Conservation (phyloP, 1,139 yeast genomes). For the Diutina neorugosa region DNA sequence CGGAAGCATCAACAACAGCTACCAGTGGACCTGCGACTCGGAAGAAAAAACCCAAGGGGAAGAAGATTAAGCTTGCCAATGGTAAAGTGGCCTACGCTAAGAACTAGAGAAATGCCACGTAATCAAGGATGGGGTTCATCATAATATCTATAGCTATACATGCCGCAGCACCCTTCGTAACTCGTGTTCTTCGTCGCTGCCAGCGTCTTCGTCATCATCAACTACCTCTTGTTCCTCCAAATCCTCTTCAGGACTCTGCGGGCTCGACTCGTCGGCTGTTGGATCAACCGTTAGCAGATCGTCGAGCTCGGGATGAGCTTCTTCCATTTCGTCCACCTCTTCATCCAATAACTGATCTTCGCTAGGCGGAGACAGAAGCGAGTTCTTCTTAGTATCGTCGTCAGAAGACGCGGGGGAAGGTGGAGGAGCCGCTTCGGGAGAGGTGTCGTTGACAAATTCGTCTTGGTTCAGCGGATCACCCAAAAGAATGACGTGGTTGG, state of each 20-base stretch:
- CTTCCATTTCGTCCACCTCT: not conserved
- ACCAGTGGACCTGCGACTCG: conserved; percentile 5
- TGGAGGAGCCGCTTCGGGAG: not conserved
- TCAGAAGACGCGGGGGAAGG: not conserved
- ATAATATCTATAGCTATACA: not conserved
- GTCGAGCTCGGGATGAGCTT: not conserved
- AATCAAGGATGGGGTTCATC: not conserved
- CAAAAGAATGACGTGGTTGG: conserved; percentile 17
- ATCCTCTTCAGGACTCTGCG: conserved; percentile 4
- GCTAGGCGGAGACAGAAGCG: not conserved
- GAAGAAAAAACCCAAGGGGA: conserved; percentile 28
- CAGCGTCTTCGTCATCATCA: conserved; percentile 12
- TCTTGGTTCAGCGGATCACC: conserved; percentile 28
- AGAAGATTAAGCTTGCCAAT: conserved; percentile 41
- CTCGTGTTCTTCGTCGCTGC: not conserved
- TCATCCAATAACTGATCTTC: not conserved
- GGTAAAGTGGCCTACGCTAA: conserved; percentile 43
- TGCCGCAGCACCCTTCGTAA: not conserved
- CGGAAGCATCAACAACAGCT: too few relatives aligned
- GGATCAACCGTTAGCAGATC: not conserved
- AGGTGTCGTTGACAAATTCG: conserved; percentile 16
- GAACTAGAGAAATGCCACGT: conserved; percentile 13
- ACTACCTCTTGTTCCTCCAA: conserved; percentile 11
- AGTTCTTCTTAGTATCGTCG: too few relatives aligned
- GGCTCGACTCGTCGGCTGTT: not conserved